Percentiles rank a stretch among this genome's conserved stretches.
phyloP scores from a whole-genome alignment of 1,284 basidiomycete genomes.

The Heterobasidion annosum region DNA sequence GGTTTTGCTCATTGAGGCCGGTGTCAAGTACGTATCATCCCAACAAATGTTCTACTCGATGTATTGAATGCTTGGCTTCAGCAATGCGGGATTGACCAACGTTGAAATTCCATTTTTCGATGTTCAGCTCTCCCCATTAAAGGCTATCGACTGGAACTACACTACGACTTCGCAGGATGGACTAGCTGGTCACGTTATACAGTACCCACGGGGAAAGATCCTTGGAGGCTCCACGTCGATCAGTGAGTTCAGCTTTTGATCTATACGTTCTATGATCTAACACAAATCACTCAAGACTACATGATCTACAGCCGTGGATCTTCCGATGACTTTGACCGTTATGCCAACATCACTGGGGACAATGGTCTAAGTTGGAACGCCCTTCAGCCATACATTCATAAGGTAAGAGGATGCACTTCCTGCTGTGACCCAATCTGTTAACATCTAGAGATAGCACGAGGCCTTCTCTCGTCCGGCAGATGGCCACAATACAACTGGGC shows the following conservation, averaged over 20 bases:
- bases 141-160: conserved; percentile 19
- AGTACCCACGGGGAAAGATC: conserved; percentile 23
- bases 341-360: conserved; percentile 18
- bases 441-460: conserved; percentile 11
- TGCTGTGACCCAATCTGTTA: neutral
- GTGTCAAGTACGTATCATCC: conserved; percentile 9
- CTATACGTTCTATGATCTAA: conserved; percentile 33
- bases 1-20: conserved; percentile 3
- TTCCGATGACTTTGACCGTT: conserved; percentile 19
- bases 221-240: conserved; percentile 27
- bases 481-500: conserved; percentile 16
- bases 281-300: conserved; percentile 26
- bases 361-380: conserved; percentile 21
- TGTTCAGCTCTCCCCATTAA: neutral
- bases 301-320: conserved; percentile 22
- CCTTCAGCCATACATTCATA: conserved; percentile 14
- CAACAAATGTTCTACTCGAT: conserved; percentile 16
- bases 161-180: conserved; percentile 22
- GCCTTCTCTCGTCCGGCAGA: conserved; percentile 18
- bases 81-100: neutral
- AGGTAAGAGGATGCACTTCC: conserved; percentile 13
- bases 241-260: conserved; percentile 27
- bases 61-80: neutral
- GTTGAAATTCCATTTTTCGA: neutral
- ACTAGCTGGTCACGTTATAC: conserved; percentile 17